Evolutionary conservation across 2,329 filamentous ascomycete genomes (phyloP).

Genomic region (Penicillium sp.): DNA sequence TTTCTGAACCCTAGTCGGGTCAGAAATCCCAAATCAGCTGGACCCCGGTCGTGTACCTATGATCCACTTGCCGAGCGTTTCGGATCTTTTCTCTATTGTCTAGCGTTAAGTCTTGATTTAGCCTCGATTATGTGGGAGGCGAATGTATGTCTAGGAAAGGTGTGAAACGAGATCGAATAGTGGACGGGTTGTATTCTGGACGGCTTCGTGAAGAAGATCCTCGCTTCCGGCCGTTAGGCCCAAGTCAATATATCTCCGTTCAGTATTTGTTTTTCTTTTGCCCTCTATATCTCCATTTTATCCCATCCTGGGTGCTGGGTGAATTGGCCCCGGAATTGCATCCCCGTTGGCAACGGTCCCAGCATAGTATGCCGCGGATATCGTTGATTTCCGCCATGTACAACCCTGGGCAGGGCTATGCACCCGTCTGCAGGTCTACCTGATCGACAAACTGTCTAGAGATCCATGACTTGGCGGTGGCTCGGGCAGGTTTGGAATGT

Average conservation of each 20-base stretch:
- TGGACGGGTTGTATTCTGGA: background rate
- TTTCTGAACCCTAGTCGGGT: constrained; percentile 19
- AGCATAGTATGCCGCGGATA: background rate
- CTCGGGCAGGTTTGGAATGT: constrained; percentile 22
- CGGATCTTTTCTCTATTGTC: constrained; percentile 17
- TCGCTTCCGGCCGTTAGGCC: background rate
- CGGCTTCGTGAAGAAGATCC: background rate
- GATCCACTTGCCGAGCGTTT: constrained; percentile 25
- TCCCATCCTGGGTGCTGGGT: background rate
- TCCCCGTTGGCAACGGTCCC: constrained; percentile 7
- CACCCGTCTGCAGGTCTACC: constrained; percentile 1
- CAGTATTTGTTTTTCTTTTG: background rate
- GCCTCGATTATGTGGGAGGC: constrained; percentile 10
- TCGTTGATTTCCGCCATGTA: constrained; percentile 1
- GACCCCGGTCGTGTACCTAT: background rate
- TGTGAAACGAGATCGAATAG: constrained; percentile 5
- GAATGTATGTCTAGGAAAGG: background rate
- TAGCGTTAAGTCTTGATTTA: constrained; percentile 7
- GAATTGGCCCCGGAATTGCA: constrained; percentile 1
- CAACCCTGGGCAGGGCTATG: constrained; percentile 11
- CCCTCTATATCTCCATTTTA: background rate
- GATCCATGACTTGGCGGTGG: constrained; percentile 7
- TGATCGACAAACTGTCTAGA: constrained; percentile 4
- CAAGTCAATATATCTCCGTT: background rate
- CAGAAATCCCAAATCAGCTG: constrained; percentile 13